These are phyloP conservation scores for Farysia itapuensis DNA, from an alignment of 1,284 basidiomycete species.

Conservation along the genomic window DNA sequence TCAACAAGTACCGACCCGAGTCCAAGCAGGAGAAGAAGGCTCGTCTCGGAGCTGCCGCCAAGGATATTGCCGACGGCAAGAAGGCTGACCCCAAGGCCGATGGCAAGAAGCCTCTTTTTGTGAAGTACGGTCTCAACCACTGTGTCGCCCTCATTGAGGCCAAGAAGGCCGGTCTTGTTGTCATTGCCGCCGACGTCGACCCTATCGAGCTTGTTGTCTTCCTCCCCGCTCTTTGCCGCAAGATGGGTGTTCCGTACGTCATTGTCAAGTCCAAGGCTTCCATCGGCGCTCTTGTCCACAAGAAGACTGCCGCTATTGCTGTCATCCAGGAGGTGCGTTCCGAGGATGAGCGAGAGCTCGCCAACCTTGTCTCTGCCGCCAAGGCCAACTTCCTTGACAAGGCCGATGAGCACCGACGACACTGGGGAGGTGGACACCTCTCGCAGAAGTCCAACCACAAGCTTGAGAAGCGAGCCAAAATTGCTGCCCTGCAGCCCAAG, in stretches of 20 bases:
- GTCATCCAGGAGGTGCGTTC: constrained; percentile 89
- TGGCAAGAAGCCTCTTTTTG: constrained; percentile 83
- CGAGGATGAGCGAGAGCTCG: constrained; percentile 90
- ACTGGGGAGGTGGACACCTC: constrained; percentile 95
- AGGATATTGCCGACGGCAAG: constrained; percentile 71
- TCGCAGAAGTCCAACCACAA: constrained; percentile 89
- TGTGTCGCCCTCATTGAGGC: constrained; percentile 84
- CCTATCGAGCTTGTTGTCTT: constrained; percentile 93
- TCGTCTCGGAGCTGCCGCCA: constrained; percentile 77
- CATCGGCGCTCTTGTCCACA: constrained; percentile 93
- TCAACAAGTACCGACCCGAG: constrained; percentile 94
- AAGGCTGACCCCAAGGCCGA: constrained; percentile 59
- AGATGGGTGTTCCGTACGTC: constrained; percentile 98
- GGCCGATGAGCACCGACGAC: constrained; percentile 84
- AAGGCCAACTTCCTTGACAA: constrained; percentile 97
- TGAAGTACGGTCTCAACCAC: constrained; percentile 98
- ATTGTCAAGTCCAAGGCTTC: constrained; percentile 97
- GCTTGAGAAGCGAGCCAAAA: constrained; percentile 92
- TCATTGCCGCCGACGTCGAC: constrained; percentile 98
- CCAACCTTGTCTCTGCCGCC: constrained; percentile 85
- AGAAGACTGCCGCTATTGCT: constrained; percentile 93
- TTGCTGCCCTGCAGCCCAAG: constrained; percentile 64
- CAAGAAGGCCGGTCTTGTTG: constrained; percentile 95
- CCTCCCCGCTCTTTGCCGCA: constrained; percentile 95
- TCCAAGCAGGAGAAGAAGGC: constrained; percentile 97